These are phyloP conservation scores for Cinnamomum micranthum DNA, from an alignment of 164 flowering plant species.

Conservation along the genomic window DNA sequence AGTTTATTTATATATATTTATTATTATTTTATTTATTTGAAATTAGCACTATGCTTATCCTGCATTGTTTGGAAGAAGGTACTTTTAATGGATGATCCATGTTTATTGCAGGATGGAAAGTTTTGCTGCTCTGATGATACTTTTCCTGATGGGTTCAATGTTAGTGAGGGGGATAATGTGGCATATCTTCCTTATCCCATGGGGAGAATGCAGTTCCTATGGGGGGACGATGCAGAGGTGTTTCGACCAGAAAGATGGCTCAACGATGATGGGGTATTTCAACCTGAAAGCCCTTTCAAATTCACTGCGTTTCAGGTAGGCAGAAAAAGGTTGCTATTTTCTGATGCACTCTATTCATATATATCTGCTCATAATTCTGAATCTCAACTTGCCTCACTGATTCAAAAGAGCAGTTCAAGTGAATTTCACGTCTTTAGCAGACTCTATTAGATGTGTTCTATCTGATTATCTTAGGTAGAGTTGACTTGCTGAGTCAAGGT, in stretches of 20 bases:
- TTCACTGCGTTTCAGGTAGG: slow-evolving; percentile 63
- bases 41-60: too few relatives aligned
- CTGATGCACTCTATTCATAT: not conserved
- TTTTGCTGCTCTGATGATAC: slow-evolving; percentile 46
- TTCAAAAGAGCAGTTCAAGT: not conserved
- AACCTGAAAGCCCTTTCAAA: slow-evolving; percentile 66
- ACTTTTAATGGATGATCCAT: not conserved
- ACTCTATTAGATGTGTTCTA: not conserved
- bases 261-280: slow-evolving; percentile 41
- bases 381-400: not conserved
- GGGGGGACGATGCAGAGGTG: slow-evolving; percentile 76
- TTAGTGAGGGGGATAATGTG: slow-evolving; percentile 56
- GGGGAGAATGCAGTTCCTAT: slow-evolving; percentile 69
- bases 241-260: slow-evolving; percentile 75
- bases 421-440: not conserved
- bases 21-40: too few relatives aligned
- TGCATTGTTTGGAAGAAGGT: too few relatives aligned
- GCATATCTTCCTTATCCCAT: slow-evolving; percentile 57
- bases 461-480: not conserved
- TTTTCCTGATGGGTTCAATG: slow-evolving; percentile 63
- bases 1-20: too few relatives aligned
- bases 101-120: slow-evolving; percentile 43
- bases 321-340: not conserved
- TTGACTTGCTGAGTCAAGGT: not conserved
- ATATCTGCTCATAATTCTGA: not conserved